Base-by-base conservation (phyloP, 169 alveolate species). In the Eimeria necatrix region DNA sequence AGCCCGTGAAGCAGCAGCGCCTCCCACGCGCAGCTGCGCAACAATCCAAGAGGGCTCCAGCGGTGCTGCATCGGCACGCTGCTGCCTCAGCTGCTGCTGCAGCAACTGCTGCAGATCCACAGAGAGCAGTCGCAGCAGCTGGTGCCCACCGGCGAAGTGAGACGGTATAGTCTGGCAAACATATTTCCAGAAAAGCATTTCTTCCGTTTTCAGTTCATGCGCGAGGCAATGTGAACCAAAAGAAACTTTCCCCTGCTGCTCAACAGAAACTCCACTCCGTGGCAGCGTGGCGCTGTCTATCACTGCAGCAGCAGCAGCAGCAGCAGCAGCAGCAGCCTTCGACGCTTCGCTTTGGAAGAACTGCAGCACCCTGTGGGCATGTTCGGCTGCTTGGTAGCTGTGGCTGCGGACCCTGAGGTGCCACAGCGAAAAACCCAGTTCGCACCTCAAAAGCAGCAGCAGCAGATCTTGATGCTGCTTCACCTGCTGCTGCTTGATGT, bases 311-410 rank as follows among this genome's bases (percentile, higher is more conserved):
- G 78, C 78, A 14, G 68, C 68, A 56, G 68, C 68, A 14, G 68
- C 68, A 12, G 78, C n/a, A 68, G 78, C 78, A 14, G 68, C 68
- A 56, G 68, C 68, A 14, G 68, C 68, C 2, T 10, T 18, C 20
- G 5, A 18, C 32, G 32, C 32, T n/a, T 68, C 78, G 32, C 46
- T n/a, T 7, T 14, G 78, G 32, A 68, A 68, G 78, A 68, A 24
- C 2, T 68, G 78, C n/a, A 68, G 32, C 41, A 68, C 78, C 46
- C 78, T 14, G 78, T 68, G 78, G 78, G 78, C 78, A n/a, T 68
- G 78, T n/a, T 68, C 78, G 78, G 78, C 78, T n/a, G 78, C 78
- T n/a, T 14, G 78, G 78, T 68, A 68, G 78, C 78, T 68, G 78
- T 68, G 78, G 78, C 78, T n/a, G 12, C 78, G 78, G 32, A 24